Conservation (phyloP, 2,329 filamentous ascomycete species). For the Cryphonectria nitschkei region DNA sequence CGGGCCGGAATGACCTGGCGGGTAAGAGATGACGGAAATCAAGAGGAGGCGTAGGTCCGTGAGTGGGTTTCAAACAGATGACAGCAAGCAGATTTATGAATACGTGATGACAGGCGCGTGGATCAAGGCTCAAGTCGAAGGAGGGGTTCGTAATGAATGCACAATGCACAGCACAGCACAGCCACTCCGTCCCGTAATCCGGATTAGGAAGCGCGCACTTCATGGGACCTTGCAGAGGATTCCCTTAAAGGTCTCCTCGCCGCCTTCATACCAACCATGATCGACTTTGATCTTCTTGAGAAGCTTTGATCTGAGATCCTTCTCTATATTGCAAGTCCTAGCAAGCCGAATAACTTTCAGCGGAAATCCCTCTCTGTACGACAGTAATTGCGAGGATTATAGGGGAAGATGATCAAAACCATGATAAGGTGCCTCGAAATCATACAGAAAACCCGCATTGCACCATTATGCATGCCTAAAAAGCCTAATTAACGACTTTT, state of each 20-base stretch:
- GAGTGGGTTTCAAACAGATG: neutral
- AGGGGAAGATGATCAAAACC: neutral
- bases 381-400: neutral
- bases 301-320: neutral
- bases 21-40: neutral
- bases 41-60: neutral
- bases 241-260: neutral
- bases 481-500: neutral
- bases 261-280: neutral
- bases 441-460: neutral
- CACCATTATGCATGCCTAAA: neutral
- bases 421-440: neutral
- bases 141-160: neutral
- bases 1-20: neutral
- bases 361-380: neutral
- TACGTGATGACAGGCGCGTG: neutral
- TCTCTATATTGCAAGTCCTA: neutral
- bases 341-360: neutral
- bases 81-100: neutral
- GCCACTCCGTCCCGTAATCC: conserved; percentile 3
- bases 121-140: neutral
- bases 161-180: neutral
- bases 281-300: neutral
- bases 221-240: neutral
- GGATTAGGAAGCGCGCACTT: neutral